Conservation (phyloP, 177 flowering plant genomes). For the Vitis hybrid region DNA sequence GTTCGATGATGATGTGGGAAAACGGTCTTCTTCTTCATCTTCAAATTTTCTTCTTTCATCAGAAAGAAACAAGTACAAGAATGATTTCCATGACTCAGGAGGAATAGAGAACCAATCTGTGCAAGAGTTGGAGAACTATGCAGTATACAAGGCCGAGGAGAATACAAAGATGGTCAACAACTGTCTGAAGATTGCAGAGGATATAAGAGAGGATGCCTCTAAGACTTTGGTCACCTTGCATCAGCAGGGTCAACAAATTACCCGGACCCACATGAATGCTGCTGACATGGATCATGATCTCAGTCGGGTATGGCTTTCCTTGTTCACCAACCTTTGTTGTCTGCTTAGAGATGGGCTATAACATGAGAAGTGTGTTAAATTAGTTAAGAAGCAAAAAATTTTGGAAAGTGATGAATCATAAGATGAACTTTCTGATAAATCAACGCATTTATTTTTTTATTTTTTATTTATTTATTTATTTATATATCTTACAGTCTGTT, state of each 20-base stretch:
- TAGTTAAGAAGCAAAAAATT: too few species aligned
- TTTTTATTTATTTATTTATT: too few species aligned
- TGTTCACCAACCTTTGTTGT: too few species aligned
- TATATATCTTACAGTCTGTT: too few species aligned
- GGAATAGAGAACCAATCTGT: constrained; percentile 56
- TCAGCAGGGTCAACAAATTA: constrained; percentile 76
- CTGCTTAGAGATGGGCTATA: too few species aligned
- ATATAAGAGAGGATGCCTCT: constrained; percentile 60
- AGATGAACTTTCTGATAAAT: too few species aligned
- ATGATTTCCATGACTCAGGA: constrained; percentile 62
- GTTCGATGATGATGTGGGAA: constrained; percentile 43
- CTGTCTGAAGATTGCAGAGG: constrained; percentile 65
- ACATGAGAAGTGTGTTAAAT: too few species aligned
- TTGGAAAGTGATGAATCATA: too few species aligned
- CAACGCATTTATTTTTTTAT: too few species aligned
- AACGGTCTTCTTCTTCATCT: constrained; percentile 25
- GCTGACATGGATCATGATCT: constrained; percentile 65
- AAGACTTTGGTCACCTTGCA: constrained; percentile 58
- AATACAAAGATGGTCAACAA: constrained; percentile 55
- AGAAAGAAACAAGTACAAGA: constrained; percentile 47
- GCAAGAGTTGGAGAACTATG: constrained; percentile 59
- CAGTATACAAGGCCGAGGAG: constrained; percentile 68
- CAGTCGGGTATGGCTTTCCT: constrained; percentile 47
- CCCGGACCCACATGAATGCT: constrained; percentile 52
- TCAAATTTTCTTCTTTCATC: constrained; percentile 23